Conservation (phyloP, 441 rosid species). For the Pelargonium fulgidum region DNA sequence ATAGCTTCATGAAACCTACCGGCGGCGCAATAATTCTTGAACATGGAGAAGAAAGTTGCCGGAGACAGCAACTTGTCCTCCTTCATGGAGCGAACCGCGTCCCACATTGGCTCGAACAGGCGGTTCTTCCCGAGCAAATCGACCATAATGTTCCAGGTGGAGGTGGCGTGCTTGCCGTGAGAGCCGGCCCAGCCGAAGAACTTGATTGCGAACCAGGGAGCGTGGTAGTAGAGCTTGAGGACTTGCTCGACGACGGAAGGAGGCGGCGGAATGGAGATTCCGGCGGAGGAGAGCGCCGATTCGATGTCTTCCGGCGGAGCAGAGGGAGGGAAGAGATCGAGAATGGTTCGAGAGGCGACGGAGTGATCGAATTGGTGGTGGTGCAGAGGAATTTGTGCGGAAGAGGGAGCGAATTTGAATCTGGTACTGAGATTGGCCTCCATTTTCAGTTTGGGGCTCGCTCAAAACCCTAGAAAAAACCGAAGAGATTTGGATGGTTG, state of each 20-base stretch:
- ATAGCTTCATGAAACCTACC: constrained; percentile 36
- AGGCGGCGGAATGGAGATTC: constrained; percentile 23
- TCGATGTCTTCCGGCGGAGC: constrained; percentile 32
- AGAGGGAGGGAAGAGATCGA: constrained; percentile 18
- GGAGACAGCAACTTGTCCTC: constrained; percentile 29
- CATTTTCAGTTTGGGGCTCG: neutral
- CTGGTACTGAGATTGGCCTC: too few species aligned
- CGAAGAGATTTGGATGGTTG: too few species aligned
- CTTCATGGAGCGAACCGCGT: constrained; percentile 47
- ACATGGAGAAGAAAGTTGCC: constrained; percentile 36
- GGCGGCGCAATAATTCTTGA: constrained; percentile 40
- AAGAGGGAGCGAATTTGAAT: neutral
- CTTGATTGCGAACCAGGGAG: constrained; percentile 34
- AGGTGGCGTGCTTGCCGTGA: constrained; percentile 27
- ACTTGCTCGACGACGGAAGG: constrained; percentile 39
- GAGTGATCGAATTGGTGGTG: neutral
- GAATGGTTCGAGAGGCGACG: neutral
- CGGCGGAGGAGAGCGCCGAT: constrained; percentile 31
- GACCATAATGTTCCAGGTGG: constrained; percentile 49
- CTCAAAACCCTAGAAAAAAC: neutral
- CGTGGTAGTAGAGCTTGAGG: constrained; percentile 34
- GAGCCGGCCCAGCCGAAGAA: constrained; percentile 53
- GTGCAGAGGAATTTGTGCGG: neutral
- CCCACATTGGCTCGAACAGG: constrained; percentile 56
- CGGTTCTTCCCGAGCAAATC: constrained; percentile 51